Conservation (phyloP, 768 basidiomycete species). For the Aureoboletus auriporus region DNA sequence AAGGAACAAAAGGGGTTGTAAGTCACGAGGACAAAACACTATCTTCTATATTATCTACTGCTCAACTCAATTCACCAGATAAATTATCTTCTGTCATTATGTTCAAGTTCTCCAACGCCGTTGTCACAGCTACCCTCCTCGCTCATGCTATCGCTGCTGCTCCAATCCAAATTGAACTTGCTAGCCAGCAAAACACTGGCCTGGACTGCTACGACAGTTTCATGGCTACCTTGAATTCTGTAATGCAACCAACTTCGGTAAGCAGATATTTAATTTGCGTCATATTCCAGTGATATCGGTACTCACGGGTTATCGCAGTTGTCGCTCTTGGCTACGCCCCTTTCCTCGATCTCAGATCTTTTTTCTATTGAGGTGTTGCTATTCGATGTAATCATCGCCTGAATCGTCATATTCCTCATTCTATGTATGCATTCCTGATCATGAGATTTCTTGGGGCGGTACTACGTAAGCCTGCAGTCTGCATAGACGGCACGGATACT, state of each 20-base stretch:
- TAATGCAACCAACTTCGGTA: not conserved
- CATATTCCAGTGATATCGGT: not conserved
- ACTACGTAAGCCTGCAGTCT: too few relatives aligned
- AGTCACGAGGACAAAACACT: not conserved
- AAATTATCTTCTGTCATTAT: not conserved
- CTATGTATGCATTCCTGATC: not conserved
- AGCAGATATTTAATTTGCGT: not conserved
- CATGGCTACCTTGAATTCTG: not conserved
- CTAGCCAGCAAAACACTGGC: not conserved
- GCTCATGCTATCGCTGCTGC: not conserved
- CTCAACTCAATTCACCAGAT: not conserved
- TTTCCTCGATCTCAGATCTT: not conserved
- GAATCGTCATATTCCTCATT: not conserved
- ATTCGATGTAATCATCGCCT: not conserved
- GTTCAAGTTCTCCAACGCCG: not conserved
- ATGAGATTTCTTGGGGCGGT: too few relatives aligned
- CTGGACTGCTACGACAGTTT: not conserved
- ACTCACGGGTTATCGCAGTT: not conserved
- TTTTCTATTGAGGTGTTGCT: not conserved
- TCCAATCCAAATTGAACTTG: not conserved
- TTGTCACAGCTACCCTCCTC: constrained; percentile 1
- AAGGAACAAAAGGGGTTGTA: not conserved
- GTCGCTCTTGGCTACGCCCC: not conserved
- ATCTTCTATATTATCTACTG: not conserved
- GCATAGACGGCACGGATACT: too few relatives aligned